Conservation (phyloP, 371 early-diverging fungal genomes). For the Paraphysoderma sedebokerense region DNA sequence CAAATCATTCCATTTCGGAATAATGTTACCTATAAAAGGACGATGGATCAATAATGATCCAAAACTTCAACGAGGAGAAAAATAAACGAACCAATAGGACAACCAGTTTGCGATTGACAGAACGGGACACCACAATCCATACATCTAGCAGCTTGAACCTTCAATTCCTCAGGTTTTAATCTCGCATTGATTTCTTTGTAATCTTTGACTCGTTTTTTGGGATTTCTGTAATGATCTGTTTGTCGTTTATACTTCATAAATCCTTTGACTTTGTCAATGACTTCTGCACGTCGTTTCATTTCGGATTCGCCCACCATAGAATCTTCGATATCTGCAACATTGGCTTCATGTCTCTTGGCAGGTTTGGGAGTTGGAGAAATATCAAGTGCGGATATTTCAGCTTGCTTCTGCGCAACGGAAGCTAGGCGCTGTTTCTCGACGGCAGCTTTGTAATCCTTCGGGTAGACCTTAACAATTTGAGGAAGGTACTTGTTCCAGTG, state of each 20-base stretch:
- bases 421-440: slow-evolving; percentile 18
- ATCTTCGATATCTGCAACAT: slow-evolving; percentile 80
- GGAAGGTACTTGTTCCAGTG: slow-evolving; percentile 50
- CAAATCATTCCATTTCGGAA: slow-evolving; percentile 96
- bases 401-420: neutral
- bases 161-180: slow-evolving; percentile 53
- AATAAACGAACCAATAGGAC: too few relatives aligned
- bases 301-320: slow-evolving; percentile 51
- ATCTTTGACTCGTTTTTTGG: slow-evolving; percentile 60
- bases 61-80: slow-evolving; percentile 1
- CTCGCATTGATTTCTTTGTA: slow-evolving; percentile 87
- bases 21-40: slow-evolving; percentile 62
- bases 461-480: slow-evolving; percentile 83
- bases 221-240: slow-evolving; percentile 69
- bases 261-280: slow-evolving; percentile 46
- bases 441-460: slow-evolving; percentile 72
- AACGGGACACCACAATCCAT: slow-evolving; percentile 96
- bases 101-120: slow-evolving; percentile 91
- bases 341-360: slow-evolving; percentile 15
- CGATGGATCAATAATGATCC: too few relatives aligned
- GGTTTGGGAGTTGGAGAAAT: neutral
- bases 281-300: slow-evolving; percentile 32
- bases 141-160: slow-evolving; percentile 88
- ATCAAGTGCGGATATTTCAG: neutral
- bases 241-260: slow-evolving; percentile 85